phyloP scores from a whole-genome alignment of 176 grass and related monocot genomes.

The Puccinellia tenuiflora region DNA sequence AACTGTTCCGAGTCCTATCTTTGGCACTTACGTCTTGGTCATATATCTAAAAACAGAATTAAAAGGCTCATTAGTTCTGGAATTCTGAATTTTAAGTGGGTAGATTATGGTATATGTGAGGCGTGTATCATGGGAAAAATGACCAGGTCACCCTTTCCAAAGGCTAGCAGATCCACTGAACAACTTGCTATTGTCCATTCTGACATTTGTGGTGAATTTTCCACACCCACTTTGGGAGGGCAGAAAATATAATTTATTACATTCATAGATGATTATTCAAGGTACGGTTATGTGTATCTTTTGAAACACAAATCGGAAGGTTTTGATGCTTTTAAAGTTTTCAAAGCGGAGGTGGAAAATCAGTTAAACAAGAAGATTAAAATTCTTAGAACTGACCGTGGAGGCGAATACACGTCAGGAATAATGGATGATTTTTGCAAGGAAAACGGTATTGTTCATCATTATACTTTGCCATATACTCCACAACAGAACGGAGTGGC shows the following conservation, averaged over 20 bases:
- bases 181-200: neutral
- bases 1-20: neutral
- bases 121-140: neutral
- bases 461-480: neutral
- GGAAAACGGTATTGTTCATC: neutral
- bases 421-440: neutral
- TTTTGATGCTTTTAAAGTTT: neutral
- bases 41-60: conserved; percentile 16
- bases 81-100: conserved; percentile 22
- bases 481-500: neutral
- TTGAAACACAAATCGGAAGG: neutral
- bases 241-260: conserved; percentile 1
- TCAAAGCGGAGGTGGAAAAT: conserved; percentile 6
- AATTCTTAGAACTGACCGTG: neutral
- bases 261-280: neutral
- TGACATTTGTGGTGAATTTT: neutral
- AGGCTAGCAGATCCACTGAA: neutral
- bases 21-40: neutral
- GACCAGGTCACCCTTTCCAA: neutral
- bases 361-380: conserved; percentile 11
- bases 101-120: neutral
- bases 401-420: conserved; percentile 7
- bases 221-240: too few relatives aligned
- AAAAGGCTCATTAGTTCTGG: conserved; percentile 10
- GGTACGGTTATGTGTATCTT: too few relatives aligned